phyloP scores from a whole-genome alignment of 106 monocot genomes.

The Phalaenopsis aphrodite region DNA sequence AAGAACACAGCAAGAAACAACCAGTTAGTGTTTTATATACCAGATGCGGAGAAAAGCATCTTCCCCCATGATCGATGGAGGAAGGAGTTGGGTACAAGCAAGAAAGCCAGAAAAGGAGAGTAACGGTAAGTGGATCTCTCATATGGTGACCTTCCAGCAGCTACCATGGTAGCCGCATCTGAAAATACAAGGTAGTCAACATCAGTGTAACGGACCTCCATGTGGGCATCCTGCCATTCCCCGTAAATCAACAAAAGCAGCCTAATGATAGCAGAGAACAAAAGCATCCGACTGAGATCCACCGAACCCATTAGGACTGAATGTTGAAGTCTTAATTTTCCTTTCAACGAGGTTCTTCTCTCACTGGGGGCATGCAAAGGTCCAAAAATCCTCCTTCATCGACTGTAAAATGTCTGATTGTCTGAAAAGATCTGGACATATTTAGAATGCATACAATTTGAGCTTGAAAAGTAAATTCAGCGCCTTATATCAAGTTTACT shows the following conservation, averaged over 20 bases:
- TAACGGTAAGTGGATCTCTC: slow-evolving; percentile 67
- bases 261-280: slow-evolving; percentile 38
- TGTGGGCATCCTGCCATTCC: slow-evolving; percentile 82
- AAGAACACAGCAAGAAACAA: not conserved
- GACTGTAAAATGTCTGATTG: too few species aligned
- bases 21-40: slow-evolving; percentile 3
- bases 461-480: too few species aligned
- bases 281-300: slow-evolving; percentile 33
- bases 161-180: slow-evolving; percentile 58
- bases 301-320: not conserved
- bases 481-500: too few species aligned
- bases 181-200: slow-evolving; percentile 91
- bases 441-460: too few species aligned
- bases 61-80: slow-evolving; percentile 59
- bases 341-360: not conserved
- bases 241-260: slow-evolving; percentile 49
- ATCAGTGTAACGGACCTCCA: slow-evolving; percentile 87
- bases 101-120: slow-evolving; percentile 59
- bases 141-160: slow-evolving; percentile 56
- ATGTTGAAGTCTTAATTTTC: not conserved
- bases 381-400: too few species aligned
- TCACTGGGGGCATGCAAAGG: not conserved
- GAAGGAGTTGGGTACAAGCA: slow-evolving; percentile 49
- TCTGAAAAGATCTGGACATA: too few species aligned
- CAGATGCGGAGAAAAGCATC: slow-evolving; percentile 55